Percentiles rank a stretch among this genome's conserved stretches.
Conservation (phyloP, 495 filamentous ascomycete genomes). For the Aspergillus diversus region DNA sequence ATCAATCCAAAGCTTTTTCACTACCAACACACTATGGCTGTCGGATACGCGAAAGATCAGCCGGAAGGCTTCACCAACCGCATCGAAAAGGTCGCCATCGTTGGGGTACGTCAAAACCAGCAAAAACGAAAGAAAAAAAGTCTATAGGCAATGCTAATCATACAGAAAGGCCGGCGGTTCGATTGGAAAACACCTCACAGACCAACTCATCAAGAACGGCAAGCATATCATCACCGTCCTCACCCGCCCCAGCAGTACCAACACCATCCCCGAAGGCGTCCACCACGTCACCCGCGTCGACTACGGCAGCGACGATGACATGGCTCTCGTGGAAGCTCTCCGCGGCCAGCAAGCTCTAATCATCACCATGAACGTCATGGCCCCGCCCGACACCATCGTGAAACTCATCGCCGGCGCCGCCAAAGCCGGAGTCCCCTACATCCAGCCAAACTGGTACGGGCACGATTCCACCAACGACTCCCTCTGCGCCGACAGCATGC, state of each 20-base stretch:
- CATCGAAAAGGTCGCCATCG: constrained; percentile 40
- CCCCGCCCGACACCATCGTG: constrained; percentile 49
- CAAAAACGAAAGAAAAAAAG: background rate
- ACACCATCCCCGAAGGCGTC: constrained; percentile 49
- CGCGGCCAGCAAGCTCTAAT: constrained; percentile 60
- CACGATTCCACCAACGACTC: constrained; percentile 36
- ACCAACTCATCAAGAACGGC: constrained; percentile 52
- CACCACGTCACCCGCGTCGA: constrained; percentile 42
- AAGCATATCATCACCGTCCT: constrained; percentile 59
- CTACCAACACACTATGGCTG: background rate
- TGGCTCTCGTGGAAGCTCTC: constrained; percentile 51
- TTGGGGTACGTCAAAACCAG: constrained; percentile 31
- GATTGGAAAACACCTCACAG: constrained; percentile 55
- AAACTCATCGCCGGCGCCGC: constrained; percentile 64
- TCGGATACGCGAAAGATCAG: constrained; percentile 27
- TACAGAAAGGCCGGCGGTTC: constrained; percentile 60
- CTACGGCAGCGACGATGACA: constrained; percentile 46
- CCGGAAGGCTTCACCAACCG: constrained; percentile 33
- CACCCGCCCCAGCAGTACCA: constrained; percentile 50
- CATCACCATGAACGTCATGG: constrained; percentile 57
- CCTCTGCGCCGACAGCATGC: constrained; percentile 23
- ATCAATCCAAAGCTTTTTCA: background rate
- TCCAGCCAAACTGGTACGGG: constrained; percentile 65
- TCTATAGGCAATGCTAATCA: background rate
- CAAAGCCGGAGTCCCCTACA: constrained; percentile 61